Evolutionary conservation across 768 basidiomycete genomes (phyloP).

Genomic region (Chalciporus sphaerocephalus): DNA sequence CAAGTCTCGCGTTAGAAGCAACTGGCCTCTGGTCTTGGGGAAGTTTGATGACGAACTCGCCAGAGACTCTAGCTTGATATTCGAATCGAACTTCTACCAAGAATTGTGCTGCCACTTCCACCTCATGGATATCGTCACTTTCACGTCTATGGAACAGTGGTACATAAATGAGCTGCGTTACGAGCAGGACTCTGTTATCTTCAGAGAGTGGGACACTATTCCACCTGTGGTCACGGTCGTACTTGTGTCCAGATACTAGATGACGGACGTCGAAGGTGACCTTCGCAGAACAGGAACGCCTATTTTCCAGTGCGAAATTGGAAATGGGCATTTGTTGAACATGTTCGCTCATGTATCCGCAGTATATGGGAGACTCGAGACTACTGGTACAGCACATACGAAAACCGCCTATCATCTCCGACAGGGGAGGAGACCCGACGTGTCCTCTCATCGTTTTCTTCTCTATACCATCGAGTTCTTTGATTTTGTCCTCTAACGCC

Average conservation of each 20-base stretch:
- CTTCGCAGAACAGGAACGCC: constrained; percentile 24
- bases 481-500: constrained; percentile 13
- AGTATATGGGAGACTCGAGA: constrained; percentile 18
- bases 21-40: constrained; percentile 44
- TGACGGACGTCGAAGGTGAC: constrained; percentile 18
- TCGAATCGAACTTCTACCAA: constrained; percentile 37
- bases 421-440: constrained; percentile 13
- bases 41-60: constrained; percentile 20
- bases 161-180: constrained; percentile 10
- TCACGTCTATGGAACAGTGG: constrained; percentile 16
- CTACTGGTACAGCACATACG: constrained; percentile 12
- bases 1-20: constrained; percentile 31
- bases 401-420: constrained; percentile 22
- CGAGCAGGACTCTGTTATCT: constrained; percentile 14
- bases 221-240: constrained; percentile 32
- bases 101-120: constrained; percentile 46
- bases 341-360: constrained; percentile 19
- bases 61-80: constrained; percentile 14
- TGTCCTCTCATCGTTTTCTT: constrained; percentile 27
- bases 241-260: constrained; percentile 30
- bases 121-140: constrained; percentile 36
- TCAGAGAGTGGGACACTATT: constrained; percentile 29
- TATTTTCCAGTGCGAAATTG: constrained; percentile 23
- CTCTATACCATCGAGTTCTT: constrained; percentile 11
- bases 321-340: constrained; percentile 12